These are phyloP conservation scores for Acorus calamus DNA, from an alignment of 106 monocot genomes.

Conservation along the genomic window DNA sequence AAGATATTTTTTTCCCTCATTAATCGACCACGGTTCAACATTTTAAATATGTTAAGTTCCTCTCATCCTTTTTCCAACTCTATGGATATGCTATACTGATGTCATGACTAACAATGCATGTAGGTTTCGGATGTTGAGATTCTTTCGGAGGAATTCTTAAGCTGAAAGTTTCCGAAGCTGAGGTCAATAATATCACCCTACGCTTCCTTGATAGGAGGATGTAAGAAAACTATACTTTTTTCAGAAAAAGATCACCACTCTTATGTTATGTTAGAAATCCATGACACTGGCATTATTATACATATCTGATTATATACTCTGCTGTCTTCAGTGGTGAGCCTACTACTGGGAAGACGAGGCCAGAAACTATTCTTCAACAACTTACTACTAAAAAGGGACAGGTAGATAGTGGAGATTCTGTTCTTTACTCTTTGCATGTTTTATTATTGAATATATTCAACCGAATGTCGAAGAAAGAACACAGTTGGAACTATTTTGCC, in stretches of 20 bases:
- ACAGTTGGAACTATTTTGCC: no score
- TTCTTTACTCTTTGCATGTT: not conserved
- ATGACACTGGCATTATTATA: no score
- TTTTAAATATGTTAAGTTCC: no score
- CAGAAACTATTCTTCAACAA: slow-evolving; percentile 88
- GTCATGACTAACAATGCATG: no score
- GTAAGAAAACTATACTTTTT: slow-evolving; percentile 28
- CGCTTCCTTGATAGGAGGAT: slow-evolving; percentile 88
- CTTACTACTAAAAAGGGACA: slow-evolving; percentile 99
- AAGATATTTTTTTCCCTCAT: no score
- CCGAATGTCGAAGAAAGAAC: no score
- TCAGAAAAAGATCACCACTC: not conserved
- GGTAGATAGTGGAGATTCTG: slow-evolving; percentile 19
- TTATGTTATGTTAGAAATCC: not conserved
- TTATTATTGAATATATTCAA: not conserved
- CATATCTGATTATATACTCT: not conserved
- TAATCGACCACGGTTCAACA: no score
- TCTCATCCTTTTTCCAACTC: no score
- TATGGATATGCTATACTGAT: no score
- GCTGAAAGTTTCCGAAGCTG: slow-evolving; percentile 77
- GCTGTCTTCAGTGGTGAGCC: slow-evolving; percentile 64
- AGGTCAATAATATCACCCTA: slow-evolving; percentile 82
- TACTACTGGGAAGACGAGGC: slow-evolving; percentile 79
- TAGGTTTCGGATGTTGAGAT: slow-evolving; percentile 90
- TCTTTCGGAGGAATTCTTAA: slow-evolving; percentile 84